Evolutionary conservation across 805 yeast species (phyloP), one percentile per base, ranked within the genome.

Genomic region (Nakazawaea peltata): DNA sequence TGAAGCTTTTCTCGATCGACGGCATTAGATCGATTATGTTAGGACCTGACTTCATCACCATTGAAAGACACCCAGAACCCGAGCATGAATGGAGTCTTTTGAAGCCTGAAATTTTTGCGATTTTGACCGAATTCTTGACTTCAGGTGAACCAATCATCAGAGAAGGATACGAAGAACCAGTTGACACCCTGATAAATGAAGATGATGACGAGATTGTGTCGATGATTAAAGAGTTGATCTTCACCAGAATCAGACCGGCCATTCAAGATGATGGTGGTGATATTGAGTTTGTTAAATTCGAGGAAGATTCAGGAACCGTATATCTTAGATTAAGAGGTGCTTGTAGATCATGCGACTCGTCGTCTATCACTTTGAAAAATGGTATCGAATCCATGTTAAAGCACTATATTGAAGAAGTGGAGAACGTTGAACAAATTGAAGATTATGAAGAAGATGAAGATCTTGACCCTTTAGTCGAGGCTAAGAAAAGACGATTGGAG

Each of bases 251-350:
- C 34, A 78, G 96, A 51, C 99, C 99, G 1, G 96, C 97, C 1
- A 87, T 92, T 39, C 95, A 87, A 61, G 99, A 92, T 50, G 99
- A 92, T 51, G 99, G 99, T 43, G 99, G 99, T 23, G 97, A 92
- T 52, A 79, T 92, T 42, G 88, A 85, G 48, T 94, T 77, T 55
- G 71, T 83, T 40, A 92, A 85, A 5, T 88, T 84, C 53, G 85
- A 84, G 39, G 86, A 81, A 43, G 84, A 80, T 40, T 69, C 81
- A 1, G 98, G 98, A 2, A 77, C 81, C 11, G 97, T 94, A 5
- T 83, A 75, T 54, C 72, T 92, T 47, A 86, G 83, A 54, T 65
- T 92, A 30, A 88, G 85, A 48, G 99, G 99, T 32, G 97, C 98
- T 6, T 92, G 99, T 61, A 80, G 94, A 36, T 74, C 94, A 2